Conservation (phyloP, 208 protist genomes). For the Leishmania major region DNA sequence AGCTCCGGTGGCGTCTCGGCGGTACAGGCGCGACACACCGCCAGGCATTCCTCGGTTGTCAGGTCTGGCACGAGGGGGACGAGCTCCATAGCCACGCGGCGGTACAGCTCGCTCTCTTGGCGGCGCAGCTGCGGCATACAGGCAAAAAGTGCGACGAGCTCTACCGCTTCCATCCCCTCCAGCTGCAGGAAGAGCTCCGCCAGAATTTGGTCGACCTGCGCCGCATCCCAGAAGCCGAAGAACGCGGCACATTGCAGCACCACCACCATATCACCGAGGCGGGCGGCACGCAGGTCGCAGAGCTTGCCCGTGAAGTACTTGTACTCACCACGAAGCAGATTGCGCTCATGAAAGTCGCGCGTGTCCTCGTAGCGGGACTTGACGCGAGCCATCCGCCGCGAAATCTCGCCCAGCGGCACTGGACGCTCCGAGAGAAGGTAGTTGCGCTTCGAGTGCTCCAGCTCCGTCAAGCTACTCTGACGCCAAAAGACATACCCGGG, state of each 20-base stretch:
- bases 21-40: conserved; percentile 56
- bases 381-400: conserved; percentile 83
- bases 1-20: conserved; percentile 46
- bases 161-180: conserved; percentile 47
- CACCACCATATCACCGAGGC: conserved; percentile 69
- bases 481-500: conserved; percentile 93
- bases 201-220: conserved; percentile 78
- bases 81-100: conserved; percentile 45
- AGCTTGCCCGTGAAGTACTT: conserved; percentile 94
- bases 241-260: conserved; percentile 82
- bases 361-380: conserved; percentile 78
- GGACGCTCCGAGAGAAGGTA: conserved; percentile 77
- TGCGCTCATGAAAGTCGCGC: conserved; percentile 81
- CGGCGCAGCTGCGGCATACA: conserved; percentile 74
- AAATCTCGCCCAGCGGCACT: conserved; percentile 80
- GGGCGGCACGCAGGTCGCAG: conserved; percentile 73
- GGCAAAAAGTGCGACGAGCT: conserved; percentile 70
- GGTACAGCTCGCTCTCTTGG: conserved; percentile 53
- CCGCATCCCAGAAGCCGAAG: conserved; percentile 90
- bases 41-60: conserved; percentile 77
- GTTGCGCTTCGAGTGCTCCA: conserved; percentile 79
- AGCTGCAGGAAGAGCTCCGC: conserved; percentile 63
- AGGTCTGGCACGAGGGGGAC: conserved; percentile 59
- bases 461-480: conserved; percentile 70
- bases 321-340: conserved; percentile 91